These are phyloP conservation scores for Nadsonia commutata DNA, from an alignment of 1,139 yeast species.

Conservation along the genomic window DNA sequence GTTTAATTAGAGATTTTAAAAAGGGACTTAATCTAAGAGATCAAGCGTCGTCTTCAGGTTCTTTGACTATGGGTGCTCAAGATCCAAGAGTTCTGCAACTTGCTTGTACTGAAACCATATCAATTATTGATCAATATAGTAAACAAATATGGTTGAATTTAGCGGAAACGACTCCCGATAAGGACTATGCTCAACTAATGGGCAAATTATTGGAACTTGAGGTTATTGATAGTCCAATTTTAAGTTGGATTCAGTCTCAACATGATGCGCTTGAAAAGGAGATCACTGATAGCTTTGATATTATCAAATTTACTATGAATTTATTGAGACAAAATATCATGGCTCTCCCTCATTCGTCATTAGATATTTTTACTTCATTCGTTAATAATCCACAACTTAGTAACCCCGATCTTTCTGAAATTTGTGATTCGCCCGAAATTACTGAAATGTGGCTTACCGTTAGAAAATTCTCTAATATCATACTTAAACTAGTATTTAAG, in stretches of 20 bases:
- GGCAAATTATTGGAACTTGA: slow-evolving; percentile 47
- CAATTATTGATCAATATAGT: slow-evolving; percentile 50
- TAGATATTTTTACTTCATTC: slow-evolving; percentile 11
- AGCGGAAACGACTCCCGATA: slow-evolving; percentile 25
- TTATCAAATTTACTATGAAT: slow-evolving; percentile 20
- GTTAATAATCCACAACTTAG: neutral
- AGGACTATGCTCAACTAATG: slow-evolving; percentile 40
- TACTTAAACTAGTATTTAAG: slow-evolving; percentile 20
- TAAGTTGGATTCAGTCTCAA: slow-evolving; percentile 42
- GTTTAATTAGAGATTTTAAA: slow-evolving; percentile 54
- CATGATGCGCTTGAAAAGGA: slow-evolving; percentile 26
- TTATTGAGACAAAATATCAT: slow-evolving; percentile 21
- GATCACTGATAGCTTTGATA: slow-evolving; percentile 27
- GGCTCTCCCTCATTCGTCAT: slow-evolving; percentile 15
- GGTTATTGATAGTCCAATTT: slow-evolving; percentile 47
- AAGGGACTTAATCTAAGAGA: slow-evolving; percentile 40
- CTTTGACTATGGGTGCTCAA: slow-evolving; percentile 19
- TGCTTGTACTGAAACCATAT: slow-evolving; percentile 56
- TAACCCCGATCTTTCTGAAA: slow-evolving; percentile 8
- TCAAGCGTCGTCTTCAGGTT: slow-evolving; percentile 13
- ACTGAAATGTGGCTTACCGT: slow-evolving; percentile 41
- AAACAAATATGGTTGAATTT: slow-evolving; percentile 48
- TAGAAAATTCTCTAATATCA: slow-evolving; percentile 31
- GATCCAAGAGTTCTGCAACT: slow-evolving; percentile 28
- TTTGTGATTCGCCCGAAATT: slow-evolving; percentile 32